Conservation (phyloP, 108 stramenopile genomes). For the Nitzschia inconspicua region DNA sequence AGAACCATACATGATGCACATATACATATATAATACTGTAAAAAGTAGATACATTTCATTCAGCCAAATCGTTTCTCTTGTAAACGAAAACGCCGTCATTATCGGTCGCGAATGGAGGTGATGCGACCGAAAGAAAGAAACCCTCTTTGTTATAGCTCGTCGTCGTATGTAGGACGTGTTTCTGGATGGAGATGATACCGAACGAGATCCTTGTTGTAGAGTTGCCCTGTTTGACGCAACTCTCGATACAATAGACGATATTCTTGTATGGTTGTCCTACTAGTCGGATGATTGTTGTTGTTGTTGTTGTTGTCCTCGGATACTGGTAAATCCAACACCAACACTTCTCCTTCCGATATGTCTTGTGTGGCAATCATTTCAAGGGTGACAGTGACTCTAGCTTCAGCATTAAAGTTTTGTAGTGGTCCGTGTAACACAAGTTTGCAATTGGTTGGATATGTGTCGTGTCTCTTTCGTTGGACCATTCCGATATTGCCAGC, state of each 20-base stretch:
- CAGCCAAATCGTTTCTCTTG: too few species aligned
- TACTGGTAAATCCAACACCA: constrained; percentile 17
- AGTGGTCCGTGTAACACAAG: neutral
- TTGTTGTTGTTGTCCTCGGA: neutral
- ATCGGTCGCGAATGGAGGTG: too few species aligned
- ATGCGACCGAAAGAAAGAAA: too few species aligned
- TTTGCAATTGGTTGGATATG: constrained; percentile 6
- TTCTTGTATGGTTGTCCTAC: neutral
- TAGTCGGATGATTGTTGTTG: too few species aligned
- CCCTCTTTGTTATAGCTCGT: too few species aligned
- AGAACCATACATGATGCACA: too few species aligned
- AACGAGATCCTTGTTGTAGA: neutral
- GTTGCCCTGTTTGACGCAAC: neutral
- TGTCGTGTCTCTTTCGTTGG: neutral
- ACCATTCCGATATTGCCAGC: constrained; percentile 30
- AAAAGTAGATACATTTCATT: too few species aligned
- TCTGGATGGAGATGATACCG: neutral
- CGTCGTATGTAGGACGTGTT: too few species aligned
- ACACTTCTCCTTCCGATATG: constrained; percentile 10
- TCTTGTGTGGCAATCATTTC: constrained; percentile 28
- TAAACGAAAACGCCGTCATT: too few species aligned
- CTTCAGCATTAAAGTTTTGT: neutral
- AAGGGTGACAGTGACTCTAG: constrained; percentile 22
- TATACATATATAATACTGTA: too few species aligned
- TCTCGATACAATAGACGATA: constrained; percentile 4